These are phyloP conservation scores for Gnaphalium uliginosum DNA, from an alignment of 129 eudicot genomes.

Conservation along the genomic window DNA sequence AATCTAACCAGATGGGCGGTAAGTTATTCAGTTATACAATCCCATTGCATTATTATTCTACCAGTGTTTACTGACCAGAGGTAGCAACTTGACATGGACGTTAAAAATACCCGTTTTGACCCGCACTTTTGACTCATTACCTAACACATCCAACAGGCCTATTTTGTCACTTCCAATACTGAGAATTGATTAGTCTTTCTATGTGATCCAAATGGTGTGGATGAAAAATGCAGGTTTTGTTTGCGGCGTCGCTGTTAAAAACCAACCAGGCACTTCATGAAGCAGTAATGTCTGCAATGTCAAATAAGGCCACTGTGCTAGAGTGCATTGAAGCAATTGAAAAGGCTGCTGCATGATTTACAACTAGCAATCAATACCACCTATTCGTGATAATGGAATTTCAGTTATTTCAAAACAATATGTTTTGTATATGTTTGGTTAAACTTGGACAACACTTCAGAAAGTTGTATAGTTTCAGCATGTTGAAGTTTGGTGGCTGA, in stretches of 20 bases:
- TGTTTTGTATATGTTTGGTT: slow-evolving; percentile 11
- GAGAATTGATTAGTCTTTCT: not conserved
- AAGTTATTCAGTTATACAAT: slow-evolving; percentile 34
- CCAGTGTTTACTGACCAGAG: not conserved
- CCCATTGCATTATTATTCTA: not conserved
- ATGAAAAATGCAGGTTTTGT: slow-evolving; percentile 58
- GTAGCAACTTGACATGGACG: not conserved
- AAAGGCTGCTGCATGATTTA: slow-evolving; percentile 50
- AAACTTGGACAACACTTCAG: not conserved
- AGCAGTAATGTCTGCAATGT: slow-evolving; percentile 81
- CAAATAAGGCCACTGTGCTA: slow-evolving; percentile 74
- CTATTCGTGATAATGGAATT: not conserved
- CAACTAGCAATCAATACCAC: not conserved
- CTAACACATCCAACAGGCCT: not conserved
- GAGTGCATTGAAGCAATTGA: slow-evolving; percentile 96
- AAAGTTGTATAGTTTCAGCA: not conserved
- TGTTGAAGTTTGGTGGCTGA: not conserved
- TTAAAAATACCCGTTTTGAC: not conserved
- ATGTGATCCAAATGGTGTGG: not conserved
- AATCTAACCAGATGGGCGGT: slow-evolving; percentile 99
- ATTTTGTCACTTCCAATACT: not conserved
- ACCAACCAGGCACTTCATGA: slow-evolving; percentile 72
- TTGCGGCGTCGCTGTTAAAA: slow-evolving; percentile 81
- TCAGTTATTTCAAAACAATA: not conserved
- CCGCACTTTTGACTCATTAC: not conserved